Evolutionary conservation across 176 grass and related monocot genomes (phyloP).

Genomic region (barley (Hordeum vulgare)): MorexV3_pseudomolecules_assembly NC_058524.1:108465360-108465859

Average conservation of each 20-base stretch:
- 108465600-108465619: constrained; percentile 63
- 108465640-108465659: background rate
- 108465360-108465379: background rate
- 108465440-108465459: constrained; percentile 11
- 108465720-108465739: constrained; percentile 31
- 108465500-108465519: background rate
- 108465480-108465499: constrained; percentile 39
- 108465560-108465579: background rate
- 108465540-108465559: constrained; percentile 1
- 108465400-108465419: background rate
- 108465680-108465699: background rate
- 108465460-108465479: constrained; percentile 38
- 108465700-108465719: background rate
- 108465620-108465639: constrained; percentile 3
- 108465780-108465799: constrained; percentile 25
- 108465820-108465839: background rate
- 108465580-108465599: background rate
- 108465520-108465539: background rate
- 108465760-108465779: constrained; percentile 70
- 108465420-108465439: background rate
- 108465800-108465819: constrained; percentile 18
- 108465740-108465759: constrained; percentile 58
- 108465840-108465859: background rate
- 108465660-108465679: constrained; percentile 26
- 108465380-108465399: background rate